Evolutionary conservation across 2,329 filamentous ascomycete species (phyloP).

Genomic region (Thelonectria blattea): DNA sequence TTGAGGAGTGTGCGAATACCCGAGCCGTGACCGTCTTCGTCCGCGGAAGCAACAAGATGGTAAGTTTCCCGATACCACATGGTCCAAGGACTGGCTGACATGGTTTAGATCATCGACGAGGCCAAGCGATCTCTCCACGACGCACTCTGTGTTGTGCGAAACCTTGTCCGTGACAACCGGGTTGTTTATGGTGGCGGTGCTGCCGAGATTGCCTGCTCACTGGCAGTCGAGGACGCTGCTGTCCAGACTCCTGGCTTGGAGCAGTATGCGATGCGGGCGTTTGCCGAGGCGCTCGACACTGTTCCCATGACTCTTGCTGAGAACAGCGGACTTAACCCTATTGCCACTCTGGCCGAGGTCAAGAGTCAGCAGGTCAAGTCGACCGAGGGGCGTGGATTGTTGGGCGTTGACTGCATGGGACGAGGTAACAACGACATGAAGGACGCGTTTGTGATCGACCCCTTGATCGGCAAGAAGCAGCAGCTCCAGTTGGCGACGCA

Average conservation of each 20-base stretch:
- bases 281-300: slow-evolving; percentile 90
- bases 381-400: slow-evolving; percentile 57
- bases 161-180: slow-evolving; percentile 93
- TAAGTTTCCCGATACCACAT: slow-evolving; percentile 48
- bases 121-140: slow-evolving; percentile 97
- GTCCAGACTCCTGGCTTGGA: slow-evolving; percentile 95
- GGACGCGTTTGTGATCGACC: slow-evolving; percentile 97
- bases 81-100: slow-evolving; percentile 27
- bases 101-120: slow-evolving; percentile 88
- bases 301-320: slow-evolving; percentile 96
- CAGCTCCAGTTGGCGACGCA: slow-evolving; percentile 96
- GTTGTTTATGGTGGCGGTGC: slow-evolving; percentile 97
- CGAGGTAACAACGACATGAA: slow-evolving; percentile 96
- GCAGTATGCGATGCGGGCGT: slow-evolving; percentile 98
- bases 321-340: slow-evolving; percentile 95
- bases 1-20: slow-evolving; percentile 98
- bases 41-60: slow-evolving; percentile 99
- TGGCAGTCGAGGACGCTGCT: slow-evolving; percentile 94
- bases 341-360: slow-evolving; percentile 91
- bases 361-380: slow-evolving; percentile 96
- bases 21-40: slow-evolving; percentile 96
- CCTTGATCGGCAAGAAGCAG: slow-evolving; percentile 96
- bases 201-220: slow-evolving; percentile 94
- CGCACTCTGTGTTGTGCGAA: slow-evolving; percentile 95
- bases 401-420: slow-evolving; percentile 98